Percentiles rank a stretch among this genome's conserved stretches.
These are phyloP conservation scores for Aspergillus sp. DNA, from an alignment of 2,329 filamentous ascomycete genomes.

Conservation along the genomic window DNA sequence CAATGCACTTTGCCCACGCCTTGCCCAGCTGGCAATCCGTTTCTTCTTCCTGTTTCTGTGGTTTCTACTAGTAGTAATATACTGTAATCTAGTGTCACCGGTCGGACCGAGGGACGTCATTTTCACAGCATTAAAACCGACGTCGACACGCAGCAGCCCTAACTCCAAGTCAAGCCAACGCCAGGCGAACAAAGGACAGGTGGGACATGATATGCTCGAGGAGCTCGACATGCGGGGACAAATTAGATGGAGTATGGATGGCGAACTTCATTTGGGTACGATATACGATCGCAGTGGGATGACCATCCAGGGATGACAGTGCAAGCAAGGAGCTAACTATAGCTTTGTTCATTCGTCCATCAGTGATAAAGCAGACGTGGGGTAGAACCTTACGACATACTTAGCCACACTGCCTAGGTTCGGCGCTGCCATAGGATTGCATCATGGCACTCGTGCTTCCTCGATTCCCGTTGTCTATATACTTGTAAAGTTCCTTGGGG, in stretches of 20 bases:
- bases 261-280: too few species aligned
- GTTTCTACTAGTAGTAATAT: not conserved
- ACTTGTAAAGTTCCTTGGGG: too few species aligned
- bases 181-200: not conserved
- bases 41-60: not conserved
- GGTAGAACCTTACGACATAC: not conserved
- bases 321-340: not conserved
- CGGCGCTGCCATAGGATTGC: not conserved
- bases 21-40: not conserved
- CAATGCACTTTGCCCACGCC: not conserved
- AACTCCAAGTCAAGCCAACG: not conserved
- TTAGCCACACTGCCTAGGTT: not conserved
- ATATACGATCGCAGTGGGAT: too few species aligned
- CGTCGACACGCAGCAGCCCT: not conserved
- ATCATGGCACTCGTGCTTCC: not conserved
- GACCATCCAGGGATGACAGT: too few species aligned
- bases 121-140: not conserved
- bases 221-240: not conserved
- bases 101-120: constrained; percentile 7
- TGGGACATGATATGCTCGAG: not conserved
- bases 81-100: not conserved
- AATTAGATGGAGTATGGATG: too few species aligned
- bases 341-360: not conserved
- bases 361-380: not conserved
- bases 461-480: not conserved